phyloP scores from a whole-genome alignment of 768 basidiomycete species.

The Suillus decipiens region DNA sequence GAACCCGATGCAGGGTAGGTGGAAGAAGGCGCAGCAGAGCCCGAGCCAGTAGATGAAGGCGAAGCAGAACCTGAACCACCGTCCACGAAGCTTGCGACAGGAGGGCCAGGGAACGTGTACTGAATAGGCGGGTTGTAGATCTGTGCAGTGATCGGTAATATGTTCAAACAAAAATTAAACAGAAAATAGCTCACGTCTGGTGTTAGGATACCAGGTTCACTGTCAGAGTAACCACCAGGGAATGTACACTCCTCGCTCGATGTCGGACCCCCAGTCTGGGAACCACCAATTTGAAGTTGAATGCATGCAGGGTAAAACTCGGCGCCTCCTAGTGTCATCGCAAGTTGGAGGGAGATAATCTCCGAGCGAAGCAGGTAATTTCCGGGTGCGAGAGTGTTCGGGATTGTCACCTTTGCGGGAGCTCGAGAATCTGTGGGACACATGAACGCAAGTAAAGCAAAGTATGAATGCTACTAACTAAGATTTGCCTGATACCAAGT shows the following conservation, averaged over 20 bases:
- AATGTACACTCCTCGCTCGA: slow-evolving; percentile 49
- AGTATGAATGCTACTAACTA: slow-evolving; percentile 38
- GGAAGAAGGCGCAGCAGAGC: slow-evolving; percentile 16
- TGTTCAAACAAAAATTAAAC: not conserved
- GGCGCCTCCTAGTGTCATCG: slow-evolving; percentile 54
- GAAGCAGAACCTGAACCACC: slow-evolving; percentile 17
- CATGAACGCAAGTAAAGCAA: slow-evolving; percentile 4
- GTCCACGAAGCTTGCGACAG: slow-evolving; percentile 44
- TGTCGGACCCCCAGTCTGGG: slow-evolving; percentile 21
- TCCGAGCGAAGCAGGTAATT: slow-evolving; percentile 79
- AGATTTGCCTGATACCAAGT: slow-evolving; percentile 55
- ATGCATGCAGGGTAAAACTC: slow-evolving; percentile 36
- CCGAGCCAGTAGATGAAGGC: slow-evolving; percentile 4
- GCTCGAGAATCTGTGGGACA: slow-evolving; percentile 35
- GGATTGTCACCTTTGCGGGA: slow-evolving; percentile 45
- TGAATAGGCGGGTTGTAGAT: slow-evolving; percentile 32
- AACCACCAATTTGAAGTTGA: slow-evolving; percentile 32
- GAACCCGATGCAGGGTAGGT: slow-evolving; percentile 21
- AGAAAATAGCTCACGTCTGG: slow-evolving; percentile 37
- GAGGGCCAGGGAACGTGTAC: slow-evolving; percentile 59
- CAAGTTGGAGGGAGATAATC: slow-evolving; percentile 75
- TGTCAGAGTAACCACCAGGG: slow-evolving; percentile 71
- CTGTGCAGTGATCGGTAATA: slow-evolving; percentile 14
- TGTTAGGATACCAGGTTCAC: slow-evolving; percentile 68
- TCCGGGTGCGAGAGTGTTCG: slow-evolving; percentile 57